Percentiles rank a stretch among this genome's conserved stretches.
Evolutionary conservation across 1,284 basidiomycete species (phyloP).

Genomic region (Athelia psychrophila): DNA sequence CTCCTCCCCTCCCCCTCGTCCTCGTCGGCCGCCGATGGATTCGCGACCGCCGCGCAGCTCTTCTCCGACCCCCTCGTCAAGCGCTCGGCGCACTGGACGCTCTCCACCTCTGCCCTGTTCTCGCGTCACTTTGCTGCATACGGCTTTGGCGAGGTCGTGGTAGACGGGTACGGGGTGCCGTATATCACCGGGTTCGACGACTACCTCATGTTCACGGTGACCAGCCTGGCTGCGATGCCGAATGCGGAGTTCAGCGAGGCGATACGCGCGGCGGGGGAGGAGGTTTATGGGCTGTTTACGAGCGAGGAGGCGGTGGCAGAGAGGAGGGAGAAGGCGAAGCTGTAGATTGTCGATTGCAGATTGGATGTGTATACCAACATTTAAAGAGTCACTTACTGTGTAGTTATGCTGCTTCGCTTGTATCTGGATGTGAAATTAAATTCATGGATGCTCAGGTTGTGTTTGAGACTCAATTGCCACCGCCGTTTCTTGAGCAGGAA

Average conservation of each 20-base stretch:
- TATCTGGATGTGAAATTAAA: too few species aligned
- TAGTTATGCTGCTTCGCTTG: too few species aligned
- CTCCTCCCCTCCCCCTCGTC: background rate
- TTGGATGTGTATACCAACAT: too few species aligned
- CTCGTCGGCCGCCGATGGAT: constrained; percentile 3
- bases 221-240: constrained; percentile 74
- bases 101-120: constrained; percentile 87
- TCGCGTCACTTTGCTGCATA: constrained; percentile 79
- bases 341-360: constrained; percentile 11
- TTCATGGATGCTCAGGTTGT: too few species aligned
- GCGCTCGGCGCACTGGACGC: constrained; percentile 66
- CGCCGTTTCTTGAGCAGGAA: too few species aligned
- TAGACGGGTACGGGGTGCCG: constrained; percentile 76
- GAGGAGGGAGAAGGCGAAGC: constrained; percentile 12
- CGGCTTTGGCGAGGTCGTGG: constrained; percentile 87
- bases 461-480: too few species aligned
- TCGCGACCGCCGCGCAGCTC: constrained; percentile 60
- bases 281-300: constrained; percentile 56
- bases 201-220: constrained; percentile 78
- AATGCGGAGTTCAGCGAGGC: constrained; percentile 66
- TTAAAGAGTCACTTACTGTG: too few species aligned
- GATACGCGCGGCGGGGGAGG: constrained; percentile 65
- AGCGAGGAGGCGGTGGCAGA: constrained; percentile 1
- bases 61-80: constrained; percentile 72
- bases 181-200: constrained; percentile 79